These are phyloP conservation scores for Pelagomonas calceolata DNA, from an alignment of 108 stramenopile species.

Conservation along the genomic window DNA sequence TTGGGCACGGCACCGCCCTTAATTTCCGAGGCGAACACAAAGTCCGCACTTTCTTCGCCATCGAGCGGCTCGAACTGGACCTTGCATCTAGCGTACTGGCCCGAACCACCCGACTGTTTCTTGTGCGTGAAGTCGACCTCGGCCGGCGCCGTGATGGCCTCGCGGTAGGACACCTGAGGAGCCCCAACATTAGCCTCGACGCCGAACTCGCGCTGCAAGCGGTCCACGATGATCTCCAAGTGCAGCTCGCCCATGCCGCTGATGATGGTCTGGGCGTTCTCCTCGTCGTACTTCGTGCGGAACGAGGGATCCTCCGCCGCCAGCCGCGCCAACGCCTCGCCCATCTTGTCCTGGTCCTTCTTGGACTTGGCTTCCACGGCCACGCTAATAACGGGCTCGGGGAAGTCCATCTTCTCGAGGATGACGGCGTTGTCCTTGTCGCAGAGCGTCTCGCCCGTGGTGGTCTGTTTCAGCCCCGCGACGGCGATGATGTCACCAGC, in stretches of 20 bases:
- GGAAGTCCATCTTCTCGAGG: slow-evolving; percentile 97
- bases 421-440: slow-evolving; percentile 60
- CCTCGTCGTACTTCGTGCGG: slow-evolving; percentile 84
- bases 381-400: slow-evolving; percentile 94
- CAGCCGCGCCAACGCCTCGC: slow-evolving; percentile 83
- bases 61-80: slow-evolving; percentile 83
- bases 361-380: slow-evolving; percentile 91
- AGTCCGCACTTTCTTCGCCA: slow-evolving; percentile 58
- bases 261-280: slow-evolving; percentile 94
- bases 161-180: slow-evolving; percentile 86
- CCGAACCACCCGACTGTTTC: slow-evolving; percentile 96
- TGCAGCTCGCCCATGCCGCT: slow-evolving; percentile 99
- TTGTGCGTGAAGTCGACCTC: slow-evolving; percentile 97
- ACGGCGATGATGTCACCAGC: slow-evolving; percentile 92
- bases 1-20: slow-evolving; percentile 93
- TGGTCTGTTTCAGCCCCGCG: slow-evolving; percentile 87
- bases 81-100: slow-evolving; percentile 93
- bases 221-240: slow-evolving; percentile 97
- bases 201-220: slow-evolving; percentile 96
- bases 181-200: slow-evolving; percentile 84
- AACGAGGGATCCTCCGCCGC: slow-evolving; percentile 95
- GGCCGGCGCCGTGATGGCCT: slow-evolving; percentile 81
- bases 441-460: slow-evolving; percentile 94
- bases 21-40: slow-evolving; percentile 84
- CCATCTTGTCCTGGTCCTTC: slow-evolving; percentile 84